A percentile compares a stretch with the other conserved stretches of the same genome.
Evolutionary conservation across 2,329 filamentous ascomycete genomes (phyloP).

Genomic region (Stemphylium lycopersici): DNA sequence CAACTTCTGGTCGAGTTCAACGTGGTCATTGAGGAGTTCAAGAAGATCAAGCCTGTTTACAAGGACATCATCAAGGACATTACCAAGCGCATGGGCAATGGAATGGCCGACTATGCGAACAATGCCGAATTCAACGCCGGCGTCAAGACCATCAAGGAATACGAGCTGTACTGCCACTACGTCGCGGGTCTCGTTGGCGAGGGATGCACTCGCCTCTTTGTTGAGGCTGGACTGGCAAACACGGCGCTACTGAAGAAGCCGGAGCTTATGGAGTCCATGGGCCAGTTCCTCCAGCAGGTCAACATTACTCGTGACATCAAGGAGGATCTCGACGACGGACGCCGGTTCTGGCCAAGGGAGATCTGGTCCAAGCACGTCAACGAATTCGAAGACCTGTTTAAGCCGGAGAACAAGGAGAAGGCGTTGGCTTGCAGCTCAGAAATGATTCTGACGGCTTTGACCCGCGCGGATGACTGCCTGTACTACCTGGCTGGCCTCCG

Average conservation of each 20-base stretch:
- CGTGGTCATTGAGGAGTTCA: constrained; percentile 82
- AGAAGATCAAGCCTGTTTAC: constrained; percentile 85
- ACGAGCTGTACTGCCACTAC: constrained; percentile 97
- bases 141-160: constrained; percentile 83
- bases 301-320: constrained; percentile 97
- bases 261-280: constrained; percentile 91
- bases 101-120: constrained; percentile 94
- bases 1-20: constrained; percentile 93
- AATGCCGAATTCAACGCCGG: constrained; percentile 85
- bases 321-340: constrained; percentile 85
- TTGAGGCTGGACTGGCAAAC: constrained; percentile 85
- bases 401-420: constrained; percentile 75
- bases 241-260: constrained; percentile 79
- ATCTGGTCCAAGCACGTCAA: constrained; percentile 97
- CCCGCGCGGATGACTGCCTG: constrained; percentile 89
- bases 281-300: constrained; percentile 94
- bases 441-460: constrained; percentile 90
- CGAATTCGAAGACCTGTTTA: constrained; percentile 87
- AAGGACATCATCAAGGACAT: constrained; percentile 89
- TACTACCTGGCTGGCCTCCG: constrained; percentile 95
- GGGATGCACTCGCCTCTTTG: constrained; percentile 87
- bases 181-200: constrained; percentile 98
- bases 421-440: constrained; percentile 88
- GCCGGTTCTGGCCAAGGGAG: constrained; percentile 93
- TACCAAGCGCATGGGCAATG: constrained; percentile 92